phyloP scores from a whole-genome alignment of 129 eudicot species.

The Tagetes patula region DNA sequence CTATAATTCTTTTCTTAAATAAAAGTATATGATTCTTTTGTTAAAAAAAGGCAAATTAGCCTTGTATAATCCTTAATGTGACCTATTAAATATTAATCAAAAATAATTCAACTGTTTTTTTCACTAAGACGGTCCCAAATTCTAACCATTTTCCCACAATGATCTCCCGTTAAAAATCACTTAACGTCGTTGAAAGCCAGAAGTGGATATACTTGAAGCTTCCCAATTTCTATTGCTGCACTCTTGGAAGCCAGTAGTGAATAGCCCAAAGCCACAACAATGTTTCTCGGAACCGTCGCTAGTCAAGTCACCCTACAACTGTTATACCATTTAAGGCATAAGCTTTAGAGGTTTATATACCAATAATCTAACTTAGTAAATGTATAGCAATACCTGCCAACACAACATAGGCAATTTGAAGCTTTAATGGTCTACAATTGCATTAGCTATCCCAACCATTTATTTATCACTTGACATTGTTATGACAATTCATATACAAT shows the following conservation, averaged over 20 bases:
- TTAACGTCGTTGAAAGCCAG: too few relatives aligned
- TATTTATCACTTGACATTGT: neutral
- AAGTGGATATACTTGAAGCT: constrained; percentile 60
- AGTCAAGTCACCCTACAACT: constrained; percentile 70
- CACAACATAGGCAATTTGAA: constrained; percentile 84
- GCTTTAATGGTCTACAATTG: constrained; percentile 70
- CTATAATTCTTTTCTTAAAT: too few relatives aligned
- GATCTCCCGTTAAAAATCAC: too few relatives aligned
- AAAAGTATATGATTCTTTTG: too few relatives aligned
- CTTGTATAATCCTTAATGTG: too few relatives aligned
- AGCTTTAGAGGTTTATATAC: neutral
- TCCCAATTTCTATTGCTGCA: constrained; percentile 67
- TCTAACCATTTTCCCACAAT: neutral
- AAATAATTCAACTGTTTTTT: too few relatives aligned
- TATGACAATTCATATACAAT: constrained; percentile 4
- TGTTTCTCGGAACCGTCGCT: constrained; percentile 79
- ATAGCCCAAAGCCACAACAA: constrained; percentile 79
- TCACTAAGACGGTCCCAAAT: too few relatives aligned
- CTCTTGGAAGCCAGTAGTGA: constrained; percentile 77
- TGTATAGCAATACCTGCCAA: constrained; percentile 62
- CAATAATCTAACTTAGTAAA: neutral
- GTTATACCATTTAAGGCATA: constrained; percentile 6
- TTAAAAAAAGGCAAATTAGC: too few relatives aligned
- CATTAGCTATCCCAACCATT: constrained; percentile 84
- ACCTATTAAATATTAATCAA: too few relatives aligned